A percentile compares a stretch with the other conserved stretches of the same genome.
Conservation (phyloP, 257 asterid species). For the Nicotiana attenuata region DNA sequence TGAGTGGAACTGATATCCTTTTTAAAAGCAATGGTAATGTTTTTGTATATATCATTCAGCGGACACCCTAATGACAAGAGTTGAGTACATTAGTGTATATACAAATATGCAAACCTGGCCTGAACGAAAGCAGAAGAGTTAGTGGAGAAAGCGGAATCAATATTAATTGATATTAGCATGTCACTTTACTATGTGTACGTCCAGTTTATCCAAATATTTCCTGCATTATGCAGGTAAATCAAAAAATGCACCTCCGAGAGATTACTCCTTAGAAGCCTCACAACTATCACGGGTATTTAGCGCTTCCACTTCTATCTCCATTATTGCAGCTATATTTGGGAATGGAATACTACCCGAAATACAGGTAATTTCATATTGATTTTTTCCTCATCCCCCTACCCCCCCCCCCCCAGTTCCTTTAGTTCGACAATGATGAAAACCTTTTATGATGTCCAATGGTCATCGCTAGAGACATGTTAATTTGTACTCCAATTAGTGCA, state of each 20-base stretch:
- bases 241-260: slow-evolving; percentile 62
- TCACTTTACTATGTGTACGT: neutral
- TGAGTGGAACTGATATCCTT: neutral
- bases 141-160: neutral
- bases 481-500: slow-evolving; percentile 20
- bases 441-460: neutral
- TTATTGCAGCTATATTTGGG: slow-evolving; percentile 92
- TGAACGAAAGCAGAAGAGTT: neutral
- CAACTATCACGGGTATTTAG: slow-evolving; percentile 51
- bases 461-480: neutral
- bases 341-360: slow-evolving; percentile 95
- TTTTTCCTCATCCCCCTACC: neutral
- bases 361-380: slow-evolving; percentile 42
- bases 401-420: neutral
- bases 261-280: slow-evolving; percentile 69
- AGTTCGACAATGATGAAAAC: neutral
- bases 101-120: neutral
- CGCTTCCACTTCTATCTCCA: slow-evolving; percentile 86
- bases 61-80: neutral
- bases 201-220: slow-evolving; percentile 4
- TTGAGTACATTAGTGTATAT: neutral
- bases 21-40: neutral
- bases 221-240: slow-evolving; percentile 44
- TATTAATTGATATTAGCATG: neutral
- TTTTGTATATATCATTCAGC: neutral